A percentile compares a stretch with the other conserved stretches of the same genome.
Evolutionary conservation across 257 asterid species (phyloP).

Genomic region (Solanum boliviense): DNA sequence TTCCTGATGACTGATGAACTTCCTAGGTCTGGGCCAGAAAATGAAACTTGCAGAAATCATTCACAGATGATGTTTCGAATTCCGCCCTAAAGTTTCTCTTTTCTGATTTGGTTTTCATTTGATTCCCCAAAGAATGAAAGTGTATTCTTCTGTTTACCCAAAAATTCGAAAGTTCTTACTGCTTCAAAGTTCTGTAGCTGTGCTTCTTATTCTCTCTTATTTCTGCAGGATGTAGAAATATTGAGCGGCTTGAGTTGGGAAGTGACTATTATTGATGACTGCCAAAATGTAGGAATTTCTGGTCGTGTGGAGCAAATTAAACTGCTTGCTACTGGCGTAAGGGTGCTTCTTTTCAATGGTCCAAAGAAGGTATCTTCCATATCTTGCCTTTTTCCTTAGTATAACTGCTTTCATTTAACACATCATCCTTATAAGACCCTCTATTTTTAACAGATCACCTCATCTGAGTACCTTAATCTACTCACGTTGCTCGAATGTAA

Average conservation of each 20-base stretch:
- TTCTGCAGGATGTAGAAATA: constrained; percentile 44
- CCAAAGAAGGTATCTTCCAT: constrained; percentile 32
- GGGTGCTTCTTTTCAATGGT: constrained; percentile 43
- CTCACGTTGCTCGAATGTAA: constrained; percentile 40
- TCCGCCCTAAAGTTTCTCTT: neutral
- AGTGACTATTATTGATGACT: constrained; percentile 48
- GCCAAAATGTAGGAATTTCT: constrained; percentile 20
- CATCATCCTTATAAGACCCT: neutral
- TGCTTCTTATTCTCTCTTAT: constrained; percentile 1
- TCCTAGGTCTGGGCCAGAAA: neutral
- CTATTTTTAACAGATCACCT: constrained; percentile 33
- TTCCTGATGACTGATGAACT: neutral
- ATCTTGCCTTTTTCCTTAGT: neutral
- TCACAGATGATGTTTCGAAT: neutral
- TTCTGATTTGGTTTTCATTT: neutral
- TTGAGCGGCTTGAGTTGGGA: constrained; percentile 42
- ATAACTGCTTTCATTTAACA: neutral
- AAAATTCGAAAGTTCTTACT: neutral
- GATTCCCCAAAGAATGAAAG: neutral
- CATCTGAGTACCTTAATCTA: constrained; percentile 30
- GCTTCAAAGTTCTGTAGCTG: neutral
- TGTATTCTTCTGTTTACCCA: neutral
- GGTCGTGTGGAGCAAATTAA: constrained; percentile 28
- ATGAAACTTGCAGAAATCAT: neutral
- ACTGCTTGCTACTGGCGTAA: constrained; percentile 28